A percentile compares a stretch with the other conserved stretches of the same genome.
phyloP scores from a whole-genome alignment of 2,329 filamentous ascomycete species.

The Ophiognomonia clavigignenti-juglandacearum region DNA sequence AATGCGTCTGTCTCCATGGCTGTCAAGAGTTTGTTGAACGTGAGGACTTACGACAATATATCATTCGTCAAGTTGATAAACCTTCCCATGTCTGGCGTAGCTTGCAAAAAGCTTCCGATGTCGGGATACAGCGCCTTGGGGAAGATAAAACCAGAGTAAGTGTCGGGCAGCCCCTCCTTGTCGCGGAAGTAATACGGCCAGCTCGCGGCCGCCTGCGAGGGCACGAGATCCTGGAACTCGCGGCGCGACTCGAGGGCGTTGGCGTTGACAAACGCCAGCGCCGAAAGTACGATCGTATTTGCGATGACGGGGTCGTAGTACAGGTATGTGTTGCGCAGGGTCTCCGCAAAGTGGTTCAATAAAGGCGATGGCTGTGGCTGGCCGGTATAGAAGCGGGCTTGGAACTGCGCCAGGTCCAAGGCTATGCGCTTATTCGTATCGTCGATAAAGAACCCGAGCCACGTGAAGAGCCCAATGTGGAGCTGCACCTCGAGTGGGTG shows the following conservation, averaged over 20 bases:
- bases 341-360: constrained; percentile 20
- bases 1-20: too few relatives aligned
- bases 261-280: constrained; percentile 25
- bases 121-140: constrained; percentile 22
- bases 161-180: constrained; percentile 23
- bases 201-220: constrained; percentile 17
- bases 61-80: constrained; percentile 8
- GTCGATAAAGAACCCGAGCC: constrained; percentile 25
- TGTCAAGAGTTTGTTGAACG: too few relatives aligned
- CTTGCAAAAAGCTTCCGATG: constrained; percentile 23
- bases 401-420: constrained; percentile 20
- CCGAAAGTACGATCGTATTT: constrained; percentile 23
- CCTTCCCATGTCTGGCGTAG: constrained; percentile 16
- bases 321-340: constrained; percentile 18
- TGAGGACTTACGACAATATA: too few relatives aligned
- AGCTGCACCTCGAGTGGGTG: constrained; percentile 23
- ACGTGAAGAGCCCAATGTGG: constrained; percentile 27
- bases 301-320: constrained; percentile 23
- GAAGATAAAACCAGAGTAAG: constrained; percentile 24
- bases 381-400: constrained; percentile 20
- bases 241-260: constrained; percentile 21
- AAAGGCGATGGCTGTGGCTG: constrained; percentile 18
- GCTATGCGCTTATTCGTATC: constrained; percentile 21
- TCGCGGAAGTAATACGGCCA: constrained; percentile 25
- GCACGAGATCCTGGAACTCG: constrained; percentile 18